Evolutionary conservation across 2,329 filamentous ascomycete species (phyloP), one percentile per base, ranked within the genome.

Genomic region (Rhynchosporium secalis): DNA sequence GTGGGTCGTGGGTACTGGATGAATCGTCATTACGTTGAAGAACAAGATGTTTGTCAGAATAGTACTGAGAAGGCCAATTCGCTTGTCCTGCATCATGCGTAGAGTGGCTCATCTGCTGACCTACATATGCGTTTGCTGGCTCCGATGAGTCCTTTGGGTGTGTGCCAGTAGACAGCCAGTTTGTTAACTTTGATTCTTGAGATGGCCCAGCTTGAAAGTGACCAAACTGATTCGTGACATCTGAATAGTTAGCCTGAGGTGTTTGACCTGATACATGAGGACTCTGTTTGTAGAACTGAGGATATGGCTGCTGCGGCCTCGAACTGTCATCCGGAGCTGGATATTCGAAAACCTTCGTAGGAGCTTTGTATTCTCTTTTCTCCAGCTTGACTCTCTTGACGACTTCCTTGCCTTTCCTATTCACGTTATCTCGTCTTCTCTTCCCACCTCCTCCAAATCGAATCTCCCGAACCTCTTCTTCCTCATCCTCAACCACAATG

Each of bases 341-440:
- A 43, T 62, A 59, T 20, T 41, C 20, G 47, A 46, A 49, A 36
- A 5, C 29, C 4, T n/a, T 20, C 8, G 49, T 49, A 2, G 49
- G 59, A 10, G 33, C 12, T n/a, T 49, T 40, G 43, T 31, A 51
- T n/a, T 43, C 43, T 33, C 28, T 33, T 13, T 33, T 54, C 51
- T 60, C 61, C 10, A 54, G 36, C 43, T 66, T 62, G 36, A 64
- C 38, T 13, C 49, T 62, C 54, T 59, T 61, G 28, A 43, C 31
- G 3, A 46, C 41, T n/a, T 58, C 55, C 29, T 57, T 64, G 31
- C 26, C 51, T 33, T 58, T 54, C 1, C n/a, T 12, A 36, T 10
- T 29, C 38, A 20, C 51, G 3, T 15, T 8, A 4, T 41, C 51
- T 54, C 51, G n/a, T 29, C 38, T 62, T 40, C 29, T 38, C 45